Conservation (phyloP, 139 green algal genomes). For the Volvox reticuliferus region DNA sequence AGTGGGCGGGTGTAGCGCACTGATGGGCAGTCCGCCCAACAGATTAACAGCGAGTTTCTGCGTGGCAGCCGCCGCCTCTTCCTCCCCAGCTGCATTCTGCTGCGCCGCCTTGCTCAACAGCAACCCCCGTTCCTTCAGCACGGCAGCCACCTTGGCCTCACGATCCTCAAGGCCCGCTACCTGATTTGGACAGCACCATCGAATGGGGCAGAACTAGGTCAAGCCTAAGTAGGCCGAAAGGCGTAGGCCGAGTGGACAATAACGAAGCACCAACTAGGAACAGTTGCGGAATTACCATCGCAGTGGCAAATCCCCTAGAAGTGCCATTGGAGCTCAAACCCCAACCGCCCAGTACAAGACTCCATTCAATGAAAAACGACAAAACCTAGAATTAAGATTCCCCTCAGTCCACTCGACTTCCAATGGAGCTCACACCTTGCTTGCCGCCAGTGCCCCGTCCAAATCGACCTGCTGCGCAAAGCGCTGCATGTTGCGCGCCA, state of each 20-base stretch:
- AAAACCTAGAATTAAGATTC: too few relatives aligned
- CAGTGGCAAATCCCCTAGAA: too few relatives aligned
- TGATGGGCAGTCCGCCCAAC: constrained; percentile 45
- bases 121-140: neutral
- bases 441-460: constrained; percentile 30
- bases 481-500: constrained; percentile 79
- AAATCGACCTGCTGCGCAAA: constrained; percentile 65
- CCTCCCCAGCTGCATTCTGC: neutral
- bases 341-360: too few relatives aligned
- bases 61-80: neutral
- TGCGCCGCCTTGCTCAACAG: neutral
- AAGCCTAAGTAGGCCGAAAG: too few relatives aligned
- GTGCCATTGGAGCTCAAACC: too few relatives aligned
- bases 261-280: too few relatives aligned
- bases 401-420: too few relatives aligned
- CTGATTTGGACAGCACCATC: too few relatives aligned
- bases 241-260: too few relatives aligned
- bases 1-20: constrained; percentile 59
- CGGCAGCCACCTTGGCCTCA: constrained; percentile 45
- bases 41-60: neutral
- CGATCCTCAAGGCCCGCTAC: constrained; percentile 11
- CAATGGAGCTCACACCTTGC: constrained; percentile 25
- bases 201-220: too few relatives aligned
- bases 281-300: too few relatives aligned
- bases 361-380: too few relatives aligned